Evolutionary conservation across 768 basidiomycete species (phyloP).

Genomic region (Amanita subjunquillea): DNA sequence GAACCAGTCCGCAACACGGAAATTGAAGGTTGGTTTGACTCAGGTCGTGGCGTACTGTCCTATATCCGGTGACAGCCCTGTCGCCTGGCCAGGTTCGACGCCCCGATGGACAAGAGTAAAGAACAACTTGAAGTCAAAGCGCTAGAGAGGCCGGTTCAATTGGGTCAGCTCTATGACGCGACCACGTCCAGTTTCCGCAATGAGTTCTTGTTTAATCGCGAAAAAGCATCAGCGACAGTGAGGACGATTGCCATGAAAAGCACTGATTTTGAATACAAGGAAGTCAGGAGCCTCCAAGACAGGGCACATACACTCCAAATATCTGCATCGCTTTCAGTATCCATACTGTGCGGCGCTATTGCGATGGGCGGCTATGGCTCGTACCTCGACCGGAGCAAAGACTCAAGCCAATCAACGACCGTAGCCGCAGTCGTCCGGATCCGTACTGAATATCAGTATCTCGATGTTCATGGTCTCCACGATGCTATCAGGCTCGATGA

Average conservation of each 20-base stretch:
- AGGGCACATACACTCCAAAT: background rate
- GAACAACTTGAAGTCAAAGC: background rate
- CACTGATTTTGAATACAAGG: constrained; percentile 3
- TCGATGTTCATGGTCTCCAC: background rate
- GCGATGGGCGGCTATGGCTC: background rate
- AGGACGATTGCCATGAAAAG: background rate
- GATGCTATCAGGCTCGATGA: background rate
- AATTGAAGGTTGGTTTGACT: no score
- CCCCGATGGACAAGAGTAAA: background rate
- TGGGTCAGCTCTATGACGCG: constrained; percentile 1
- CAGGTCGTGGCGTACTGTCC: no score
- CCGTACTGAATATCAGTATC: background rate
- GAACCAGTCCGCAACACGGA: no score
- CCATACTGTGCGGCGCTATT: background rate
- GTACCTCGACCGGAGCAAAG: background rate
- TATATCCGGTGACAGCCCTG: background rate
- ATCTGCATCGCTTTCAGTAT: background rate
- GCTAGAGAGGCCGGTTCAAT: background rate
- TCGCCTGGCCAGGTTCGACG: background rate
- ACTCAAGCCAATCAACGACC: background rate
- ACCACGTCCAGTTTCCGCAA: background rate
- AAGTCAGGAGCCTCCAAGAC: constrained; percentile 1
- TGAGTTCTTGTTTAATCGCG: background rate
- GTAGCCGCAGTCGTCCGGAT: background rate
- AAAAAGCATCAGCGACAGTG: background rate